Evolutionary conservation across 2,329 filamentous ascomycete genomes (phyloP).

Genomic region (Sclerotinia spermophila): DNA sequence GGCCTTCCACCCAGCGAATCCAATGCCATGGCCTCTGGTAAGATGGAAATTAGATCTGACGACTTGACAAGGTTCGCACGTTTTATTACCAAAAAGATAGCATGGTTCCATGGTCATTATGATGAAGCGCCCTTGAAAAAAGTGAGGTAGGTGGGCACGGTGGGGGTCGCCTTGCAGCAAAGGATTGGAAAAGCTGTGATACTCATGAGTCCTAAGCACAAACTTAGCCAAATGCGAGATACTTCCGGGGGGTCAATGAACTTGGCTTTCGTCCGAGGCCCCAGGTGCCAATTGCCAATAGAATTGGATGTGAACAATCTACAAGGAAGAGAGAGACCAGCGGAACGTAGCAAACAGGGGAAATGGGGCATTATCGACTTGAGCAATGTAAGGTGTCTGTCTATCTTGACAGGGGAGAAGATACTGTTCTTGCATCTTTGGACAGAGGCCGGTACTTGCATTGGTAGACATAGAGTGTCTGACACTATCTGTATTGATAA

Average conservation of each 20-base stretch:
- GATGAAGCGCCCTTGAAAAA: slow-evolving; percentile 8
- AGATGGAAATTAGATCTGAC: slow-evolving; percentile 28
- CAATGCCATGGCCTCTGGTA: slow-evolving; percentile 25
- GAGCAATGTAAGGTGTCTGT: neutral
- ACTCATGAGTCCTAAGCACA: slow-evolving; percentile 14
- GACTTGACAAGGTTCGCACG: slow-evolving; percentile 25
- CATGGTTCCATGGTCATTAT: neutral
- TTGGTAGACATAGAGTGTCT: neutral
- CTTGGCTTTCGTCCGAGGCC: slow-evolving; percentile 8
- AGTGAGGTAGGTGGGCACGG: slow-evolving; percentile 5
- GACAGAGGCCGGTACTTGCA: neutral
- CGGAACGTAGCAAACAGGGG: neutral
- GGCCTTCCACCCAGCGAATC: slow-evolving; percentile 18
- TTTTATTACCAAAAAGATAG: slow-evolving; percentile 16
- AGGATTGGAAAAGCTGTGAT: slow-evolving; percentile 19
- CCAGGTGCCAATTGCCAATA: slow-evolving; percentile 4
- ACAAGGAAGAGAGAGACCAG: neutral
- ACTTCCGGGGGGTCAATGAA: slow-evolving; percentile 1
- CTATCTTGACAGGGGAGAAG: neutral
- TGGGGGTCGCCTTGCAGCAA: slow-evolving; percentile 13
- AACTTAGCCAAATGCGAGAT: slow-evolving; percentile 17
- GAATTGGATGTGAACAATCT: neutral
- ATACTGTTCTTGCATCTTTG: neutral
- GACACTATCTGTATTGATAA: neutral
- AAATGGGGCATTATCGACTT: neutral